Conservation (phyloP, 164 flowering plant species). For the Tetracentron sinense region DNA sequence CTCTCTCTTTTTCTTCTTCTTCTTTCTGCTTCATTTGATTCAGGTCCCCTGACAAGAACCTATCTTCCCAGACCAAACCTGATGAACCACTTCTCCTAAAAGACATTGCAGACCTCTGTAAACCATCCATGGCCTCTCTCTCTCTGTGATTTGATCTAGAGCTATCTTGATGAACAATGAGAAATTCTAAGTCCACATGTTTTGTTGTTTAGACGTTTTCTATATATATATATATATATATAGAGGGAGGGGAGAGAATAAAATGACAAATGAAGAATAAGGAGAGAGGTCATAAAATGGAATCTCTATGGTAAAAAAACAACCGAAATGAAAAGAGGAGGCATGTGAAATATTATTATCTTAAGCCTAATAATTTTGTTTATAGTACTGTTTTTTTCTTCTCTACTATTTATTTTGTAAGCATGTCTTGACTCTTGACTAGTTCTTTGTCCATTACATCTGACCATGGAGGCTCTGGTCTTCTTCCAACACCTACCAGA, state of each 20-base stretch:
- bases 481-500: too few species aligned
- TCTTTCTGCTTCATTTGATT: slow-evolving; percentile 22
- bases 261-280: slow-evolving; percentile 4
- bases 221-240: background rate
- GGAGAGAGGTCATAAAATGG: slow-evolving; percentile 4
- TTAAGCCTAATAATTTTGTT: background rate
- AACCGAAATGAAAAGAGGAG: background rate
- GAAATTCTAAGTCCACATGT: slow-evolving; percentile 8
- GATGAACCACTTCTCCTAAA: slow-evolving; percentile 88
- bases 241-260: background rate
- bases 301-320: slow-evolving; percentile 3
- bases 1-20: slow-evolving; percentile 8
- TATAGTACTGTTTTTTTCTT: background rate
- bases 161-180: background rate
- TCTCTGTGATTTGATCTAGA: slow-evolving; percentile 4
- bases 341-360: background rate
- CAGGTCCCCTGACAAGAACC: slow-evolving; percentile 38
- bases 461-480: too few species aligned
- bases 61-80: slow-evolving; percentile 82
- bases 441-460: slow-evolving; percentile 11
- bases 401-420: too few species aligned
- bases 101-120: slow-evolving; percentile 63
- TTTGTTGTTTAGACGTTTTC: slow-evolving; percentile 3
- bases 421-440: slow-evolving; percentile 5
- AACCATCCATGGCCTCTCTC: slow-evolving; percentile 36